These are phyloP conservation scores for Candida silvatica DNA, from an alignment of 805 yeast species.

Conservation along the genomic window DNA sequence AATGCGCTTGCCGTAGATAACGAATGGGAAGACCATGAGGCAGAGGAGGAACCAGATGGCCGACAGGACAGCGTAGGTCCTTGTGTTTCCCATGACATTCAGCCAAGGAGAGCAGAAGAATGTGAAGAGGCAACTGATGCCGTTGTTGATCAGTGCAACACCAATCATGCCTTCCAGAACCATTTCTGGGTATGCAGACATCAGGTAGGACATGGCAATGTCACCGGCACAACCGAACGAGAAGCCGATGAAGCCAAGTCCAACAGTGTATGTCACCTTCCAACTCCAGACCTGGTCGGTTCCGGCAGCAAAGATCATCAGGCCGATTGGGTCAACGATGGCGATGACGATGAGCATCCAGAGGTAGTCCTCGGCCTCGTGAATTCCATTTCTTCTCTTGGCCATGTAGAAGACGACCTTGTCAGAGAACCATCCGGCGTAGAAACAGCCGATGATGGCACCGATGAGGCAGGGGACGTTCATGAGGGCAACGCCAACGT, in stretches of 20 bases:
- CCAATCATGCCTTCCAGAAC: slow-evolving; percentile 67
- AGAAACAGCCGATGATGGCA: slow-evolving; percentile 56
- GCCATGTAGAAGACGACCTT: slow-evolving; percentile 54
- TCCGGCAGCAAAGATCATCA: slow-evolving; percentile 58
- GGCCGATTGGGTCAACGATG: slow-evolving; percentile 52
- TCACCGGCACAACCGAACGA: slow-evolving; percentile 70
- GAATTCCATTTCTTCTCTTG: slow-evolving; percentile 48
- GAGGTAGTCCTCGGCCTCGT: slow-evolving; percentile 58
- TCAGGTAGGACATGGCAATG: slow-evolving; percentile 55
- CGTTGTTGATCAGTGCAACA: slow-evolving; percentile 54
- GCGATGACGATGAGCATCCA: slow-evolving; percentile 50
- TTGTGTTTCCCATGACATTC: slow-evolving; percentile 44
- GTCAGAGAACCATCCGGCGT: slow-evolving; percentile 55
- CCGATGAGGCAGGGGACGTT: slow-evolving; percentile 64
- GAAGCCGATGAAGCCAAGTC: slow-evolving; percentile 57
- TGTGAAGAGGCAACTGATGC: slow-evolving; percentile 58
- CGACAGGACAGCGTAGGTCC: slow-evolving; percentile 54
- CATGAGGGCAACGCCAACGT: slow-evolving; percentile 66
- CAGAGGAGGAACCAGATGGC: slow-evolving; percentile 49
- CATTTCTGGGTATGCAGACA: slow-evolving; percentile 65
- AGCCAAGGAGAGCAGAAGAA: slow-evolving; percentile 58
- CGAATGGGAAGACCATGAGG: slow-evolving; percentile 39
- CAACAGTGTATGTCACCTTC: slow-evolving; percentile 44
- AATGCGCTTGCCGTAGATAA: slow-evolving; percentile 41
- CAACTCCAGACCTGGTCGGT: slow-evolving; percentile 46